Conservation (phyloP, 805 yeast species). For the Debaryomyces prosopidis region DNA sequence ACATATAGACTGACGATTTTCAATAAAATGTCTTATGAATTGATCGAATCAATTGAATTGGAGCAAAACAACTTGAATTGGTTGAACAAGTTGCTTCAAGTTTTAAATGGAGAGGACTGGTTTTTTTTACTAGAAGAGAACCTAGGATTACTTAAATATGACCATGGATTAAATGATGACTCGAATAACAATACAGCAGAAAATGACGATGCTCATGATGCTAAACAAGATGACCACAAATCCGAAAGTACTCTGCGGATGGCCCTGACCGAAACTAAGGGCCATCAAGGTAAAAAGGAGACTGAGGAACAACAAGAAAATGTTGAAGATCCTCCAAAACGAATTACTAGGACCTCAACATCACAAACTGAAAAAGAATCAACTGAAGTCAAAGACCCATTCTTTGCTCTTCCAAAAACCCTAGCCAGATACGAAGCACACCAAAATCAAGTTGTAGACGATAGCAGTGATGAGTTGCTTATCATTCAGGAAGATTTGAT, state of each 20-base stretch:
- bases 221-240: conserved; percentile 6
- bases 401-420: conserved; percentile 58
- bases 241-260: conserved; percentile 3
- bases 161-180: conserved; percentile 52
- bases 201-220: conserved; percentile 10
- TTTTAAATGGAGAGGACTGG: conserved; percentile 87
- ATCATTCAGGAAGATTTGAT: conserved; percentile 62
- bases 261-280: conserved; percentile 4
- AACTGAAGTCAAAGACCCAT: conserved; percentile 37
- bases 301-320: conserved; percentile 2
- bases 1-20: conserved; percentile 60
- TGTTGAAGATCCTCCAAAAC: conserved; percentile 12
- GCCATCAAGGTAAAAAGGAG: background rate
- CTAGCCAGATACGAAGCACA: conserved; percentile 30
- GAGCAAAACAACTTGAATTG: conserved; percentile 80
- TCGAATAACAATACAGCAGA: conserved; percentile 10
- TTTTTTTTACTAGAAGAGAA: conserved; percentile 61
- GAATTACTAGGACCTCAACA: conserved; percentile 6
- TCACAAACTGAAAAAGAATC: conserved; percentile 13
- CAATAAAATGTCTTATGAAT: conserved; percentile 61
- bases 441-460: conserved; percentile 22
- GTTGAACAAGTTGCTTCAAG: conserved; percentile 69
- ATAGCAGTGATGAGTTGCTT: conserved; percentile 29
- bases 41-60: conserved; percentile 73
- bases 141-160: conserved; percentile 66